Evolutionary conservation across 805 yeast species (phyloP).

Genomic region (Suhomyces xylopsoci): DNA sequence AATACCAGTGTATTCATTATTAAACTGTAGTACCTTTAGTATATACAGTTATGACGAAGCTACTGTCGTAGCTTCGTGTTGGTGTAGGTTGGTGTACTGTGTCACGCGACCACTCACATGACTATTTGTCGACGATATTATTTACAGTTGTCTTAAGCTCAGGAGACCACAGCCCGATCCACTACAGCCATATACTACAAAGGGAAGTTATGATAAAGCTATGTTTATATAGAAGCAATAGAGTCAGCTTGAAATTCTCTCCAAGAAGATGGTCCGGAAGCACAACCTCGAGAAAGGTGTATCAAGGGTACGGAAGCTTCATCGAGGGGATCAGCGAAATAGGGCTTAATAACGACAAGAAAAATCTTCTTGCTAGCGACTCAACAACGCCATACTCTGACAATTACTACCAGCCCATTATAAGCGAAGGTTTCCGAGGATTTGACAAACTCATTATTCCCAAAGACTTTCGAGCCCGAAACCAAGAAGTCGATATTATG

Average conservation of each 20-base stretch:
- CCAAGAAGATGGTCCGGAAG: background rate
- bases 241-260: background rate
- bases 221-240: slow-evolving; percentile 6
- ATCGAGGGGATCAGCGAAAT: slow-evolving; percentile 1
- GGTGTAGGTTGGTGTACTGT: no score
- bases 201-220: slow-evolving; percentile 8
- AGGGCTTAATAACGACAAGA: background rate
- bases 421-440: slow-evolving; percentile 23
- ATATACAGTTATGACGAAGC: background rate
- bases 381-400: slow-evolving; percentile 22
- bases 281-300: background rate
- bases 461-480: slow-evolving; percentile 10
- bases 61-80: background rate
- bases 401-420: slow-evolving; percentile 23
- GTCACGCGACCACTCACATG: slow-evolving; percentile 1
- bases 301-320: background rate
- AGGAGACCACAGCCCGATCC: background rate
- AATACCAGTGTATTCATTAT: no score
- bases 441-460: slow-evolving; percentile 19
- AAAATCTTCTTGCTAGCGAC: background rate
- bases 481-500: slow-evolving; percentile 11
- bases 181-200: background rate
- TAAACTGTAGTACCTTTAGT: background rate
- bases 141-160: background rate
- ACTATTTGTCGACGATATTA: slow-evolving; percentile 1